Evolutionary conservation across 2,329 filamentous ascomycete species (phyloP), one percentile per base, ranked within the genome.

Genomic region (Cordyceps cateniannulata): DNA sequence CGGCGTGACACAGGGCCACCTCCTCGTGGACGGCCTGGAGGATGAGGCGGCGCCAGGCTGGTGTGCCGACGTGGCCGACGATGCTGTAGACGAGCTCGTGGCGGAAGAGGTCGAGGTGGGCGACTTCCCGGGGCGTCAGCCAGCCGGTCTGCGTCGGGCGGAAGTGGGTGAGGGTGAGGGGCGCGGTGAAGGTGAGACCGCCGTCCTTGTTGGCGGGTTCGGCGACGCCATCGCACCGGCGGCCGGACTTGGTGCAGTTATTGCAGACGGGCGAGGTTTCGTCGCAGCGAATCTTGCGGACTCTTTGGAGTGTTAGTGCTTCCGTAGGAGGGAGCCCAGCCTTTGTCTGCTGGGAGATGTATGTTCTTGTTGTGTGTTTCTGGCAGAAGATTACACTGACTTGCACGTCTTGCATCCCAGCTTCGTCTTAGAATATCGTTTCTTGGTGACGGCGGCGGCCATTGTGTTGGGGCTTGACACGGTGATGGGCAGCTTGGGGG

Each of bases 131-230:
- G 3, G 58, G 48, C 22, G 59, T 62, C 24, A 62, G 35, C 61
- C 61, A 62, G 40, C 61, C 61, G 9, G 61, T 62, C 54, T 59
- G 54, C 5, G 61, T 62, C 24, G 62, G 49, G 12, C 56, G 61
- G 25, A 65, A 65, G 56, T 64, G 60, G 1, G 64, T 61, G 24
- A 62, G 58, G 14, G 64, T 65, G 35, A 65, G 44, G 2, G 64
- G 64, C 18, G 60, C 60, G n/a, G 58, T 60, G 35, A 44, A 77
- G 66, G 61, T 59, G 3, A 62, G 35, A 18, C 52, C 48, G 44
- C 60, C 60, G 38, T 45, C 38, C n/a, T 58, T 58, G 50, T 54
- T 60, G 14, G n/a, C 45, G 5, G 54, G 57, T 18, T 57, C 50
- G 40, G 58, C 59, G 48, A 64, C 64, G 20, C 63, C 64, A 45